Evolutionary conservation across 495 filamentous ascomycete species (phyloP), one percentile per base, ranked within the genome.

Genomic region (Geoglossum glabrum): DNA sequence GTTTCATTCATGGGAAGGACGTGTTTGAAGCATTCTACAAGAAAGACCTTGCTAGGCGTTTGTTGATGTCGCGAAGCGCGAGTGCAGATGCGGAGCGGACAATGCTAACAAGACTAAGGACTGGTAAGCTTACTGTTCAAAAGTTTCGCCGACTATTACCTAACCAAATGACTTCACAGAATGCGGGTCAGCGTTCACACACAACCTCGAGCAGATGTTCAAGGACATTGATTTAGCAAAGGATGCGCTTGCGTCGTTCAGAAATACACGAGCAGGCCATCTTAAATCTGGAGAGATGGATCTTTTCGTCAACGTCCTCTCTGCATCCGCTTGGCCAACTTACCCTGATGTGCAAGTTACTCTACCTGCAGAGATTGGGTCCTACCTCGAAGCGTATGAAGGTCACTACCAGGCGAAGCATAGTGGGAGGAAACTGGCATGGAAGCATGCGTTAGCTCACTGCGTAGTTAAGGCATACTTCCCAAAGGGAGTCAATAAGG

Each of bases 1-100:
- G 92, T 4, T 97, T 96, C 67, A 87, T 99, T 58, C 84, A 96
- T 65, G 92, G 93, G 25, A 99, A 97, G 67, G 89, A 89, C 43
- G 88, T 95, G 0, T 99, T 99, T 63, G 92, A 97, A 64, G 92
- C 89, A 4, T 97, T 99, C 64, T 99, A 99, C 75, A 97, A 97
- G 74, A 92, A 87, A 59, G 90, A 95, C 64, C 80, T 99, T 51
- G 90, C 93, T 1, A 78, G 87, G 8, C 79, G 92, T 28, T 72
- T 99, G 25, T 73, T 99, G 43, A 85, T 97, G 83, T 83, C 81
- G 31, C 79, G 90, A 60, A 95, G 87, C 65, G 92, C 92, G 11
- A 94, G 86, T 64, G 83, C 86, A 21, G 93, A 97, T 71, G 90
- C 92, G 0, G 92, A 99, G 70, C 79, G 87, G 60, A 93, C 83